Base-by-base conservation (phyloP, 2,329 filamentous ascomycete species). In the Onygenales sp. region DNA sequence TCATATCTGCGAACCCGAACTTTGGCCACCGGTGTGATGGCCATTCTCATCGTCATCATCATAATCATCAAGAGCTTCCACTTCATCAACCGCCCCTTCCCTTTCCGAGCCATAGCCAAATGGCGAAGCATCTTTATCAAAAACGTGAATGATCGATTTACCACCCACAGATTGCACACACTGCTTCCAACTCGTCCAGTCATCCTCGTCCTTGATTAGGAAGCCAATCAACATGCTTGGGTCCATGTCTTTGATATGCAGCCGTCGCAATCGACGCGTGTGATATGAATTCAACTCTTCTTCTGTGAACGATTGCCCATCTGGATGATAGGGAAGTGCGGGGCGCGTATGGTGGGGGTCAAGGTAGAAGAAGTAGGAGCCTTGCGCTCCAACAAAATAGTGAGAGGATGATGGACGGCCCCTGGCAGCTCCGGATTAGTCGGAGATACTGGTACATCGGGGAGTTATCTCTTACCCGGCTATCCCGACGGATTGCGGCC, bases 181-280 rank as follows among this genome's bases (percentile, higher is more conserved):
- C 55, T 80, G 76, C 64, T 88, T 86, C 91, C 91, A 97, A 51
- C 82, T 79, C 41, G 79, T 73, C 86, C 92, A 97, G 60, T 98
- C 93, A 43, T 84, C 79, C 61, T 92, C 84, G 54, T 87, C 82
- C 42, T 79, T 81, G 57, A 98, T 90, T 38, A 98, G 73, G 64
- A 97, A 97, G 4, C 89, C 92, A 59, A 98, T 88, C 43, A 98
- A 74, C 93, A 98, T 98, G 64, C 90, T 96, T 0, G 93, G 93
- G 63, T 98, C 93, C 88, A 98, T 93, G 65, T 97, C 91, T 55
- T 84, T 83, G 48, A 98, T 79, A 60, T 93, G 85, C 33, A 98
- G 78, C 53, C 87, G 81, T 39, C 92, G 83, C 14, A 98, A 73
- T 47, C 92, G 84, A 50, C 88, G 81, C 0, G 91, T 97, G 67